A percentile compares a stretch with the other conserved stretches of the same genome.
Evolutionary conservation across 352 stramenopile genomes (phyloP).

Genomic region (Globisporangium apiculatum): DNA sequence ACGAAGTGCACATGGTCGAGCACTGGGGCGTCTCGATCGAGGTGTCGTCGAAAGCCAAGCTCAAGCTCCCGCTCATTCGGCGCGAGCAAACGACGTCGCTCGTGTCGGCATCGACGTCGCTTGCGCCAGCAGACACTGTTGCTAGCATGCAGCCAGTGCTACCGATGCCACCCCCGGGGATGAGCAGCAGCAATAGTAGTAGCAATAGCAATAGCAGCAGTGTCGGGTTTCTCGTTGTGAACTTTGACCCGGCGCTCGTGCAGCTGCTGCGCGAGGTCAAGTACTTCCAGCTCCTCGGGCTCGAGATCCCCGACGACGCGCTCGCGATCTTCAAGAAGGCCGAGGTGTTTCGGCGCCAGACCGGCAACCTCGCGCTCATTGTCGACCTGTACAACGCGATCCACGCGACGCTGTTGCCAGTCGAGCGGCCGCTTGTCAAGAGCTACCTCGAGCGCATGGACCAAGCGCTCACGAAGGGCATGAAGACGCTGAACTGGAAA

Average conservation of each 20-base stretch:
- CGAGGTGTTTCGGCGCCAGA: slow-evolving; percentile 90
- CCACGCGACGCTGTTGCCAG: slow-evolving; percentile 76
- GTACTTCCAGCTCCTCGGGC: slow-evolving; percentile 88
- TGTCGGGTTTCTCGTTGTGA: slow-evolving; percentile 61
- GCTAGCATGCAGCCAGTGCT: background rate
- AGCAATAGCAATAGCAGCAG: slow-evolving; percentile 8
- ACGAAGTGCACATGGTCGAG: slow-evolving; percentile 76
- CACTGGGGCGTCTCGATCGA: slow-evolving; percentile 79
- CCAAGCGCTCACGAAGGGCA: slow-evolving; percentile 80
- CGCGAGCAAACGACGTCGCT: slow-evolving; percentile 22
- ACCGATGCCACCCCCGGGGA: background rate
- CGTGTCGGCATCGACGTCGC: background rate
- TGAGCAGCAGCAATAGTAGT: background rate
- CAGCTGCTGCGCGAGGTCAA: slow-evolving; percentile 91
- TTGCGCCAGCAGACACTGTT: too few species aligned
- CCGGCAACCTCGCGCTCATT: slow-evolving; percentile 89
- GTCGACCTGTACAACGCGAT: slow-evolving; percentile 93
- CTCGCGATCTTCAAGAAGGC: slow-evolving; percentile 89
- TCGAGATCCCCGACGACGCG: slow-evolving; percentile 86
- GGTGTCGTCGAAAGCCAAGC: slow-evolving; percentile 73
- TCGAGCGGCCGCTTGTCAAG: slow-evolving; percentile 87
- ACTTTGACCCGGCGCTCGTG: slow-evolving; percentile 89
- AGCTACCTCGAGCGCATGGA: slow-evolving; percentile 88
- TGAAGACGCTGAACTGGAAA: slow-evolving; percentile 91
- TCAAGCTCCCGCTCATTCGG: slow-evolving; percentile 83